phyloP scores from a whole-genome alignment of 768 basidiomycete species.

The Boletus reticulatus region DNA sequence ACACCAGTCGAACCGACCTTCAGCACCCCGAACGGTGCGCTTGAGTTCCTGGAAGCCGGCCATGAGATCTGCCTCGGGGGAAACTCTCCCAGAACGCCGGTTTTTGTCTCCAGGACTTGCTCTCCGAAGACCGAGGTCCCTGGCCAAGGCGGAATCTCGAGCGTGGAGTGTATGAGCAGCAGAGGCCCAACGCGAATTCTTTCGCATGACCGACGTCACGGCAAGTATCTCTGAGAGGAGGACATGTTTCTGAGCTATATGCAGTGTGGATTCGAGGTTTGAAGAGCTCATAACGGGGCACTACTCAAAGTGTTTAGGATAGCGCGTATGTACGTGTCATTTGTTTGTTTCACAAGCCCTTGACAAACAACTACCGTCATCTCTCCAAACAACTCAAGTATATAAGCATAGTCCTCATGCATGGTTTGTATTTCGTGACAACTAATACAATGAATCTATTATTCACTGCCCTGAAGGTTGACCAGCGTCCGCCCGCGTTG shows the following conservation, averaged over 20 bases:
- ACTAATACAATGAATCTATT: conserved; percentile 11
- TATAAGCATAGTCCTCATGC: too few species aligned
- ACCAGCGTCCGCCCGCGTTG: conserved; percentile 46
- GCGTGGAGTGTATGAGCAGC: conserved; percentile 59
- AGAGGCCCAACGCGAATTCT: conserved; percentile 95
- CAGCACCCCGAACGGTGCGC: conserved; percentile 64
- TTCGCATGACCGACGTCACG: conserved; percentile 93
- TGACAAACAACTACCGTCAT: conserved; percentile 23
- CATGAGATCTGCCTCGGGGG: conserved; percentile 84
- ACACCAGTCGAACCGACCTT: conserved; percentile 43
- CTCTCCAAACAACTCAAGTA: too few species aligned
- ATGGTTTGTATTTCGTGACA: conserved; percentile 3
- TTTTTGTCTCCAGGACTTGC: conserved; percentile 45
- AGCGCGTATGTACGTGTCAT: conserved; percentile 1
- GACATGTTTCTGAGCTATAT: conserved; percentile 69
- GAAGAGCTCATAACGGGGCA: conserved; percentile 16
- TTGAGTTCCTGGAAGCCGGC: conserved; percentile 85
- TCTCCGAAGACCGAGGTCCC: conserved; percentile 70
- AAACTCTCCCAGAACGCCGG: conserved; percentile 47
- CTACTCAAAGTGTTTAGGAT: neutral
- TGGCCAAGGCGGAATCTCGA: conserved; percentile 67
- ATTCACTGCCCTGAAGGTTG: conserved; percentile 37
- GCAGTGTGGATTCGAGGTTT: conserved; percentile 9
- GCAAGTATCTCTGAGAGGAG: conserved; percentile 87
- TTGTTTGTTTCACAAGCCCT: conserved; percentile 26